Conservation (phyloP, 306 rosid species). For the Vicia villosa region DNA sequence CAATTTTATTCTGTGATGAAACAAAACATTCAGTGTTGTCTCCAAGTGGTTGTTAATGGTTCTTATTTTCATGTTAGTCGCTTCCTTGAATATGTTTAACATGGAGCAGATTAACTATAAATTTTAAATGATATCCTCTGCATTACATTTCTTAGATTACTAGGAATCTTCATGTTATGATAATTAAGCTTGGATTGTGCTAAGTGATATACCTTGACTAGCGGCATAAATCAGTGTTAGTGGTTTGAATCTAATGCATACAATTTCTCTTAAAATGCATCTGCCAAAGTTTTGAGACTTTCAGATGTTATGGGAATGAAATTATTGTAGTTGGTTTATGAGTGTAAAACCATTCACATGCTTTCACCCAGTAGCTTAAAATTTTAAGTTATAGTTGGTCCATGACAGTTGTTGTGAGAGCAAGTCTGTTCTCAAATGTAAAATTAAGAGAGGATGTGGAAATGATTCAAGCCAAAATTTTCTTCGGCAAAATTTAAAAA, state of each 20-base stretch:
- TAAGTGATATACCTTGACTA: constrained; percentile 5
- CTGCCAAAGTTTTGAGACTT: not conserved
- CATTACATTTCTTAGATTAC: constrained; percentile 10
- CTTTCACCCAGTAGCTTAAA: constrained; percentile 9
- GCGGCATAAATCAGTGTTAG: not conserved
- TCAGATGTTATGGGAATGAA: constrained; percentile 8
- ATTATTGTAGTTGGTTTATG: constrained; percentile 15
- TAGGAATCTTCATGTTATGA: not conserved
- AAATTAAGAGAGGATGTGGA: not conserved
- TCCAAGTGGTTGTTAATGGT: too few species aligned
- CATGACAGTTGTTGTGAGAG: not conserved
- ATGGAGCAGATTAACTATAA: constrained; percentile 3
- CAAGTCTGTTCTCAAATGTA: not conserved
- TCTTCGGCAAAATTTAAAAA: too few species aligned
- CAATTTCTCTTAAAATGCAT: not conserved
- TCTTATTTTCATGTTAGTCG: too few species aligned
- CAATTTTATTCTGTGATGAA: too few species aligned
- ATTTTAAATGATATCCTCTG: not conserved
- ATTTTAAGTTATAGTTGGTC: not conserved
- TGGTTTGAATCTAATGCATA: constrained; percentile 11
- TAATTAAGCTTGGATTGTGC: constrained; percentile 21
- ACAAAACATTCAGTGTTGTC: too few species aligned
- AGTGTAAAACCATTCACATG: constrained; percentile 7
- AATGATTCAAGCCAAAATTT: constrained; percentile 14
- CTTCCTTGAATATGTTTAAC: too few species aligned